These are phyloP conservation scores for Epicoccum sorghinum DNA, from an alignment of 2,329 filamentous ascomycete species.

Conservation along the genomic window DNA sequence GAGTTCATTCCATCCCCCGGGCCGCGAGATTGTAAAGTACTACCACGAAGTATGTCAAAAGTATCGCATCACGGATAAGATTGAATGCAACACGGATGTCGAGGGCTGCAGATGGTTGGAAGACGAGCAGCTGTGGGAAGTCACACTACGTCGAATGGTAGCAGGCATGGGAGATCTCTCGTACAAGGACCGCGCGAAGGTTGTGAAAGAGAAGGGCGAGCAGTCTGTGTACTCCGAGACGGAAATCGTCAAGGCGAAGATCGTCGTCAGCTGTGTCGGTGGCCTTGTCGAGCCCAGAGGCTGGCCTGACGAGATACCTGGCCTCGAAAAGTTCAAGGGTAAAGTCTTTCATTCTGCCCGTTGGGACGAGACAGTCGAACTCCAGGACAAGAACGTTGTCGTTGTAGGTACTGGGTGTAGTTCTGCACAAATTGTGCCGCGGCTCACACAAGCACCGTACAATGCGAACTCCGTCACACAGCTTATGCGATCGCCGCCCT, in stretches of 20 bases:
- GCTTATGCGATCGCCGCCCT: slow-evolving; percentile 64
- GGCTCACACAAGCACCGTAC: slow-evolving; percentile 54
- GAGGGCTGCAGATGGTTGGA: slow-evolving; percentile 59
- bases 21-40: slow-evolving; percentile 59
- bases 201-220: slow-evolving; percentile 53
- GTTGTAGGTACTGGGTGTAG: slow-evolving; percentile 65
- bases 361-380: slow-evolving; percentile 60
- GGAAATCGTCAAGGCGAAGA: slow-evolving; percentile 60
- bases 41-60: slow-evolving; percentile 60
- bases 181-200: slow-evolving; percentile 53
- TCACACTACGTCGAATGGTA: slow-evolving; percentile 57
- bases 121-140: slow-evolving; percentile 61
- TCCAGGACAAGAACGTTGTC: slow-evolving; percentile 62
- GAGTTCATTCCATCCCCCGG: slow-evolving; percentile 57
- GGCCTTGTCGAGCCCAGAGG: slow-evolving; percentile 61
- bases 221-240: slow-evolving; percentile 56
- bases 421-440: slow-evolving; percentile 63
- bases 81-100: slow-evolving; percentile 65
- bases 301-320: slow-evolving; percentile 58
- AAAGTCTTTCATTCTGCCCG: slow-evolving; percentile 64
- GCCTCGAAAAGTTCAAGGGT: slow-evolving; percentile 61
- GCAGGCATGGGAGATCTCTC: slow-evolving; percentile 62
- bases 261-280: slow-evolving; percentile 62
- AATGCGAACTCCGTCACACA: slow-evolving; percentile 64
- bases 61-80: slow-evolving; percentile 62